phyloP scores from a whole-genome alignment of 768 basidiomycete genomes.

The Lentinula sp. region DNA sequence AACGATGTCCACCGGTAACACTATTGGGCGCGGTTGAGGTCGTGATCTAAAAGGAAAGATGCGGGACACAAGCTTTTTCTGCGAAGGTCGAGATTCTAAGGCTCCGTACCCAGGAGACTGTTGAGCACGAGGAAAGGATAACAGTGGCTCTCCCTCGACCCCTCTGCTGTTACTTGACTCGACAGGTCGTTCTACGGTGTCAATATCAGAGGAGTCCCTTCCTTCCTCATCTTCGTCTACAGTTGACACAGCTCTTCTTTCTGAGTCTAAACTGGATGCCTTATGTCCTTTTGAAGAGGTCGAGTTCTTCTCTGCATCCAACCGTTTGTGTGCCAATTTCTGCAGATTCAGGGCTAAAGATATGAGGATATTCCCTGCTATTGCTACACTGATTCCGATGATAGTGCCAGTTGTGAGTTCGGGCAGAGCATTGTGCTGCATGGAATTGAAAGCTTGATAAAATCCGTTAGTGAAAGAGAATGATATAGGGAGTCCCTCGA shows the following conservation, averaged over 20 bases:
- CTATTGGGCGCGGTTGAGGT: constrained; percentile 14
- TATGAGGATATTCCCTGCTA: constrained; percentile 83
- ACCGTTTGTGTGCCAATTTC: constrained; percentile 80
- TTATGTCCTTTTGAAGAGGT: background rate
- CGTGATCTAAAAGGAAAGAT: constrained; percentile 26
- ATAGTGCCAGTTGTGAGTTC: constrained; percentile 47
- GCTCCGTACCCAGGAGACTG: background rate
- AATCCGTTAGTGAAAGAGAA: background rate
- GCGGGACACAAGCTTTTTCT: constrained; percentile 26
- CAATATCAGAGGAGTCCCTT: background rate
- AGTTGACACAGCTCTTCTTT: background rate
- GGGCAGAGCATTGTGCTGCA: constrained; percentile 36
- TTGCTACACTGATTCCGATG: constrained; percentile 79
- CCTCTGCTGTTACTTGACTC: background rate
- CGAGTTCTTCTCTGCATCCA: constrained; percentile 33
- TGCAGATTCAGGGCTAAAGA: constrained; percentile 89
- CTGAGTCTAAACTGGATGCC: background rate
- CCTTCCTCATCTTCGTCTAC: constrained; percentile 7
- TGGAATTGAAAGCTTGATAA: background rate
- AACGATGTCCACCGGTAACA: constrained; percentile 36
- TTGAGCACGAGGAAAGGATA: constrained; percentile 2
- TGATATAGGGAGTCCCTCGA: background rate
- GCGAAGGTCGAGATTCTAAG: constrained; percentile 6
- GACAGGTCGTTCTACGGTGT: background rate
- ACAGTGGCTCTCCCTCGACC: background rate